Base-by-base conservation (phyloP, 2,329 filamentous ascomycete genomes). In the Beauveria varroae region DNA sequence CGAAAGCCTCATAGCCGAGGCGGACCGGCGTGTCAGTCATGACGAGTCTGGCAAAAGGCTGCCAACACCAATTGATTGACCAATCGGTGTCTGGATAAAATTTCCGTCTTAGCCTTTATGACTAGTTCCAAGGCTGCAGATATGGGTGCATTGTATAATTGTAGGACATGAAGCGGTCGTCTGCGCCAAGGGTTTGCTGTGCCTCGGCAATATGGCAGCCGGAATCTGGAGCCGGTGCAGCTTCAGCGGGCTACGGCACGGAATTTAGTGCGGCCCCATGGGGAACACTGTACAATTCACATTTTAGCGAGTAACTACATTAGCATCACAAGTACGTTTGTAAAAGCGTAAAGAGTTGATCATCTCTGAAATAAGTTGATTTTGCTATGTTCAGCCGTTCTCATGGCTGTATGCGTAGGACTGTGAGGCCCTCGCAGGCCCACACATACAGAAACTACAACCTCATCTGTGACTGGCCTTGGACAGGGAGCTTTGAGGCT, bases 401-500 rank as follows among this genome's bases (percentile, higher is more conserved):
- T 14, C 12, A 37, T 37, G 12, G 9, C 34, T 14, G 34, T 37
- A 37, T 37, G 34, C 12, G 4, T 37, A 10, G 34, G 5, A 14
- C 34, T 14, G 12, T 12, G 12, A 37, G 12, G 34, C 30, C 30
- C 30, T 34, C 30, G 10, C 30, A 34, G 30, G 12, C 40, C 40
- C 22, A 12, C 12, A 4, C 20, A 16, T 54, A 54, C n/a, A 41
- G 24, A 12, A 8, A 20, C 50, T 46, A 57, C 26, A 49, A 14
- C 22, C 47, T 47, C 16, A 22, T 44, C 41, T 28, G 18, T 37
- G 58, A 24, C 49, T 43, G 24, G 22, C 18, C 51, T 50, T 59
- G 57, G 9, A 57, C 44, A 22, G 53, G 70, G 44, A 90, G 72
- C 73, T 92, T 96, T 37, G 74, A 72, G 1, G 88, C 90, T 54